Percentiles rank a stretch among this genome's conserved stretches.
Conservation (phyloP, 106 monocot species). For the Apostasia ramifera region DNA sequence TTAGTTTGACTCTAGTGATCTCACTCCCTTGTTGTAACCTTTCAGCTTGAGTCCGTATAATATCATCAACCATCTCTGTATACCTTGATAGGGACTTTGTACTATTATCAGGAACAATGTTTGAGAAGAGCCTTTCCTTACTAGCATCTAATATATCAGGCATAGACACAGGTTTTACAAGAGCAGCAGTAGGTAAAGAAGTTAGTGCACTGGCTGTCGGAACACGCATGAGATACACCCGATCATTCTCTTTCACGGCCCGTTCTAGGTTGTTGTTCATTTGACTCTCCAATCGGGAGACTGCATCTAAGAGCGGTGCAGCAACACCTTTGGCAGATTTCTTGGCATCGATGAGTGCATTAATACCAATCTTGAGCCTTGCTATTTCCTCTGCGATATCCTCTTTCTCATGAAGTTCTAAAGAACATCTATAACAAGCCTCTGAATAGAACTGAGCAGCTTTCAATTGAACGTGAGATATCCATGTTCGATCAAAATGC, state of each 20-base stretch:
- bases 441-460: constrained; percentile 66
- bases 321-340: constrained; percentile 57
- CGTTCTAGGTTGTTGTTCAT: constrained; percentile 66
- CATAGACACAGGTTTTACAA: constrained; percentile 52
- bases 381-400: constrained; percentile 79
- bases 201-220: constrained; percentile 39
- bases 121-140: constrained; percentile 53
- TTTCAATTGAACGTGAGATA: constrained; percentile 56
- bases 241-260: constrained; percentile 72
- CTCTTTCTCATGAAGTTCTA: constrained; percentile 71
- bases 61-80: constrained; percentile 70
- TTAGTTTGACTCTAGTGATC: constrained; percentile 56
- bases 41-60: constrained; percentile 59
- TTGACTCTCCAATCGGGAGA: constrained; percentile 36
- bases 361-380: constrained; percentile 48
- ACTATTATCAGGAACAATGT: constrained; percentile 52
- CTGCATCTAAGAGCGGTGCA: constrained; percentile 59
- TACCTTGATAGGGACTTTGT: constrained; percentile 62
- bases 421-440: constrained; percentile 47
- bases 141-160: constrained; percentile 58
- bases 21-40: constrained; percentile 68
- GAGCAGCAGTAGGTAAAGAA: constrained; percentile 57
- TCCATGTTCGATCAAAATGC: constrained; percentile 59
- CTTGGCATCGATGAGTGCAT: constrained; percentile 59
- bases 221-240: constrained; percentile 71